Conservation (phyloP, 2,329 filamentous ascomycete genomes). For the Fusarium odoratissimum region DNA sequence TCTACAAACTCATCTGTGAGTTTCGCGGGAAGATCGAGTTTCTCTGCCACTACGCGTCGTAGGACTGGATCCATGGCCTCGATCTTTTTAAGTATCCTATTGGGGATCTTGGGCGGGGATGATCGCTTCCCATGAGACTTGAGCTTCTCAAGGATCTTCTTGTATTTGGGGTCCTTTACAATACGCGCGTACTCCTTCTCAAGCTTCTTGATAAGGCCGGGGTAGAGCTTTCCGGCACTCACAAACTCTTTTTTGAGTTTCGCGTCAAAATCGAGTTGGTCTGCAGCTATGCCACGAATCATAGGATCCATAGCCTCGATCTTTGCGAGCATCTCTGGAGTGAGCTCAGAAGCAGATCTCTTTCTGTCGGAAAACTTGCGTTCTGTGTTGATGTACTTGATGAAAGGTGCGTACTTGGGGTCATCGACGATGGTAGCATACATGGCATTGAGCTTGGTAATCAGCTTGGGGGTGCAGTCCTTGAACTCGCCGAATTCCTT, state of each 20-base stretch:
- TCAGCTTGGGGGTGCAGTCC: not conserved
- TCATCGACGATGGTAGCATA: not conserved
- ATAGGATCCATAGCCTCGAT: not conserved
- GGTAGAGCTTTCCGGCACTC: not conserved
- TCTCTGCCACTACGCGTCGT: not conserved
- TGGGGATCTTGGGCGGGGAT: not conserved
- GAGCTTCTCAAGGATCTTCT: not conserved
- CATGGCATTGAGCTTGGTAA: constrained; percentile 15
- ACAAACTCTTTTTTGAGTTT: not conserved
- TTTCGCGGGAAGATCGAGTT: not conserved
- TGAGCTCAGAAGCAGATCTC: not conserved
- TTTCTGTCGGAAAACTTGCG: not conserved
- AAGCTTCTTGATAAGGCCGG: not conserved
- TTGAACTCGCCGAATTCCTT: constrained; percentile 5
- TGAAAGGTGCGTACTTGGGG: not conserved
- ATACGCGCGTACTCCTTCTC: constrained; percentile 10
- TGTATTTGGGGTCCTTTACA: not conserved
- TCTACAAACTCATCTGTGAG: not conserved
- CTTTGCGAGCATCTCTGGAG: not conserved
- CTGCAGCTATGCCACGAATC: not conserved
- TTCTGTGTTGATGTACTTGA: not conserved
- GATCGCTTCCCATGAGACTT: not conserved
- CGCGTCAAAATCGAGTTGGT: not conserved
- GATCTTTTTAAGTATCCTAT: not conserved
- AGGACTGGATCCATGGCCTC: not conserved